A percentile compares a stretch with the other conserved stretches of the same genome.
These are phyloP conservation scores for Nigrospora sphaerica DNA, from an alignment of 2,329 filamentous ascomycete species.

Conservation along the genomic window DNA sequence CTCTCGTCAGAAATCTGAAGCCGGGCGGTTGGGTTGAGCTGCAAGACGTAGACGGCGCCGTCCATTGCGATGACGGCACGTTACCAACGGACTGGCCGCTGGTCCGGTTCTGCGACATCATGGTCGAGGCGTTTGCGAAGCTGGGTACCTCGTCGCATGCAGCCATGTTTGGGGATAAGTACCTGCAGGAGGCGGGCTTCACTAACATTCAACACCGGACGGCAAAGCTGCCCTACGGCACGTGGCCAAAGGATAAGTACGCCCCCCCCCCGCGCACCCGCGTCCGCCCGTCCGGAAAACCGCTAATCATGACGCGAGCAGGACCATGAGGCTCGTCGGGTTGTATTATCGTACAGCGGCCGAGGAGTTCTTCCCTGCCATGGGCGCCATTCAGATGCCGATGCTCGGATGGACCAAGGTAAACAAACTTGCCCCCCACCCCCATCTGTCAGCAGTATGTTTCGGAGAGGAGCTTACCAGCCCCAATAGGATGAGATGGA, in stretches of 20 bases:
- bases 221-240: conserved; percentile 17
- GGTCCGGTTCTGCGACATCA: conserved; percentile 24
- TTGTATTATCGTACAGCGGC: conserved; percentile 33
- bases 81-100: conserved; percentile 23
- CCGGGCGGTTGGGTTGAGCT: conserved; percentile 39
- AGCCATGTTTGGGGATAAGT: conserved; percentile 27
- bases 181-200: conserved; percentile 18
- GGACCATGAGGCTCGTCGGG: conserved; percentile 29
- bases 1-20: conserved; percentile 23
- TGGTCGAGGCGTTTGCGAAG: conserved; percentile 28
- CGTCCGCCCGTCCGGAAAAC: too few relatives aligned
- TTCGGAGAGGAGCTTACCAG: neutral
- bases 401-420: conserved; percentile 25
- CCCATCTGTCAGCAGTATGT: neutral
- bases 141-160: conserved; percentile 30
- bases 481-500: conserved; percentile 13
- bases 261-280: neutral
- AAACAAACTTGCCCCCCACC: neutral
- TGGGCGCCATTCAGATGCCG: conserved; percentile 31
- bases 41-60: conserved; percentile 34
- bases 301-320: conserved; percentile 6
- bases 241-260: conserved; percentile 17
- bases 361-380: conserved; percentile 32
- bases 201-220: conserved; percentile 14
- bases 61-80: conserved; percentile 28